These are phyloP conservation scores for rapeseed (Brassica napus) DNA, from an alignment of 345 rosid species.

Conservation along the genomic window DNA sequence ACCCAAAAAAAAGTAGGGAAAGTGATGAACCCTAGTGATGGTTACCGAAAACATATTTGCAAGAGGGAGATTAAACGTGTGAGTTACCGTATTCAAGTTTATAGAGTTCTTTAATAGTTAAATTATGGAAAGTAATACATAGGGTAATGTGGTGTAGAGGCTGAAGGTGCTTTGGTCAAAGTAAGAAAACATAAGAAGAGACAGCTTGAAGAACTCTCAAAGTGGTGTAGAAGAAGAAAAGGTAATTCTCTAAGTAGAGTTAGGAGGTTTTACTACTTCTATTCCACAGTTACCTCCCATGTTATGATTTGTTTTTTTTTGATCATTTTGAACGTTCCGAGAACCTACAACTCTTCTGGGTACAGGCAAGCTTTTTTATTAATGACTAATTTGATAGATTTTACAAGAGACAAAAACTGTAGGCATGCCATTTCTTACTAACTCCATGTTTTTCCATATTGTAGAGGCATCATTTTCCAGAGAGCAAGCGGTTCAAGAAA, in stretches of 20 bases:
- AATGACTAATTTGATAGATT: not conserved
- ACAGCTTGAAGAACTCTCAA: constrained; percentile 95
- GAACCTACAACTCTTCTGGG: not conserved
- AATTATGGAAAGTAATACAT: constrained; percentile 8
- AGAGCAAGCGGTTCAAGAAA: not conserved
- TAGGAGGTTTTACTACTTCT: not conserved
- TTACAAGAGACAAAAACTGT: not conserved
- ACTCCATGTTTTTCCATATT: not conserved
- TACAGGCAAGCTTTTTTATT: not conserved
- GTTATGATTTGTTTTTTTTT: too few relatives aligned
- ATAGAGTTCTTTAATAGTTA: not conserved
- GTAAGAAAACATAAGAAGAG: constrained; percentile 99
- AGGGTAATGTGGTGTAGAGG: constrained; percentile 59
- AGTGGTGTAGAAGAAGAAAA: constrained; percentile 85
- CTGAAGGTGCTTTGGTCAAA: constrained; percentile 98
- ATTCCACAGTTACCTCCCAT: too few relatives aligned
- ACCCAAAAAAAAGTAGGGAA: constrained; percentile 69
- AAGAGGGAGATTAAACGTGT: constrained; percentile 93
- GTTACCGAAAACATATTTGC: constrained; percentile 92
- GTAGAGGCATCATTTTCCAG: not conserved
- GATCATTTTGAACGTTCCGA: not conserved
- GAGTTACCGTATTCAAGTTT: constrained; percentile 1
- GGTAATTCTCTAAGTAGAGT: constrained; percentile 43
- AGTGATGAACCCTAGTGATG: constrained; percentile 98
- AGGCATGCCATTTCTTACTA: not conserved